Evolutionary conservation across 2,329 filamentous ascomycete genomes (phyloP).

Genomic region (Dactylellina drechsleri): DNA sequence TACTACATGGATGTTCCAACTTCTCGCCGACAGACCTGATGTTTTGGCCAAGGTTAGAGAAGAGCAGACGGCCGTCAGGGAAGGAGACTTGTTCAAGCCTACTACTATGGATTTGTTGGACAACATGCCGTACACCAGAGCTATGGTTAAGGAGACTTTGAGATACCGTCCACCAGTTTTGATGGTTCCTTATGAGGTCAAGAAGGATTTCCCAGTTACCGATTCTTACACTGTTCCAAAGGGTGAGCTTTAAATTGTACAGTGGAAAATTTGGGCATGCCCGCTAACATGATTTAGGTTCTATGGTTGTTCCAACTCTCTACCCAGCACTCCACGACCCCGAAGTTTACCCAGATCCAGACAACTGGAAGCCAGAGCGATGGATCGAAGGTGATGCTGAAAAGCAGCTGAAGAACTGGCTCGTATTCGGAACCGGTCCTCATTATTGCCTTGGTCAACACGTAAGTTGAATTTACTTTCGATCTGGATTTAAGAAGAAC

Average conservation of each 20-base stretch:
- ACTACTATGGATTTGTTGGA: constrained; percentile 88
- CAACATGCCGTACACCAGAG: constrained; percentile 86
- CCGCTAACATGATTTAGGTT: constrained; percentile 65
- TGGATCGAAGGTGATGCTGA: constrained; percentile 92
- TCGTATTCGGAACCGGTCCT: constrained; percentile 94
- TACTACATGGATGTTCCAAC: constrained; percentile 93
- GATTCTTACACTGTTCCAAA: constrained; percentile 91
- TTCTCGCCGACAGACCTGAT: constrained; percentile 92
- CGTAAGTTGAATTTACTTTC: constrained; percentile 44
- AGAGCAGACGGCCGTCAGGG: constrained; percentile 82
- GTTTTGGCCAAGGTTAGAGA: constrained; percentile 88
- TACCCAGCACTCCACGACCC: constrained; percentile 92
- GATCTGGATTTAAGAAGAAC: neutral
- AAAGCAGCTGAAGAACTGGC: constrained; percentile 88
- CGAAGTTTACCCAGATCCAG: constrained; percentile 89
- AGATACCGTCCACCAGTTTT: constrained; percentile 95
- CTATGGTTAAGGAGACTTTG: constrained; percentile 88
- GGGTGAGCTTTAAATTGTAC: constrained; percentile 64
- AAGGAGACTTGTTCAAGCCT: constrained; percentile 75
- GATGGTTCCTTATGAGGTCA: constrained; percentile 94
- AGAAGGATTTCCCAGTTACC: constrained; percentile 94
- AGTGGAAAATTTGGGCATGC: constrained; percentile 2
- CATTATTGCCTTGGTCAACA: constrained; percentile 96
- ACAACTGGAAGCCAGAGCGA: constrained; percentile 87
- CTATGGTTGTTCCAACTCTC: constrained; percentile 92